Percentiles rank a stretch among this genome's conserved stretches.
These are phyloP conservation scores for Blastobotrys illinoisensis DNA, from an alignment of 1,139 yeast genomes.

Conservation along the genomic window DNA sequence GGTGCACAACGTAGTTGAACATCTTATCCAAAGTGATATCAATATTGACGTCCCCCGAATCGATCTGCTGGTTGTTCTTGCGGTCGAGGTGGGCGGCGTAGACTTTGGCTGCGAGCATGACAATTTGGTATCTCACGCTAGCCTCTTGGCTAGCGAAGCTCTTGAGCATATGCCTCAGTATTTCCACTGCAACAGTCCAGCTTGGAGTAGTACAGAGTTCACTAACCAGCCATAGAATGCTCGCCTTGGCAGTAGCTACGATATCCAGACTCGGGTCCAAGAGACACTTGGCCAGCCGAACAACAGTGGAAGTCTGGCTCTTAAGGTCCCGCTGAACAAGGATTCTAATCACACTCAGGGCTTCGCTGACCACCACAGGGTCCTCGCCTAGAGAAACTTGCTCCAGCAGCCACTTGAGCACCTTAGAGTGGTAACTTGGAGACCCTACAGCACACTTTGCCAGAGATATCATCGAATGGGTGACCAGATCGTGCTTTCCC, in stretches of 20 bases:
- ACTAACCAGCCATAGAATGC: slow-evolving; percentile 87
- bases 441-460: slow-evolving; percentile 45
- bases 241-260: slow-evolving; percentile 55
- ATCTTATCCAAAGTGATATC: slow-evolving; percentile 52
- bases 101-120: slow-evolving; percentile 70
- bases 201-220: slow-evolving; percentile 51
- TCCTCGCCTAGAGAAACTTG: slow-evolving; percentile 33
- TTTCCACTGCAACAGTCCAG: slow-evolving; percentile 68
- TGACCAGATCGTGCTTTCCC: background rate
- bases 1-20: slow-evolving; percentile 49
- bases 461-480: slow-evolving; percentile 44
- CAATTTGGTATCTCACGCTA: slow-evolving; percentile 61
- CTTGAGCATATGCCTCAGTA: slow-evolving; percentile 55
- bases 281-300: slow-evolving; percentile 35
- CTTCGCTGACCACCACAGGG: slow-evolving; percentile 45
- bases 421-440: slow-evolving; percentile 23
- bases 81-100: slow-evolving; percentile 49
- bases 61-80: slow-evolving; percentile 20
- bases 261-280: slow-evolving; percentile 20
- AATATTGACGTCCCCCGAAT: slow-evolving; percentile 11
- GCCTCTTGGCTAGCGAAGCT: slow-evolving; percentile 53
- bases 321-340: slow-evolving; percentile 61
- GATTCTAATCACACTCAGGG: slow-evolving; percentile 63
- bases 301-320: slow-evolving; percentile 39
- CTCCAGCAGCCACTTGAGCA: slow-evolving; percentile 43